Base-by-base conservation (phyloP, 768 basidiomycete genomes). In the Xerocomellus dryophilus region DNA sequence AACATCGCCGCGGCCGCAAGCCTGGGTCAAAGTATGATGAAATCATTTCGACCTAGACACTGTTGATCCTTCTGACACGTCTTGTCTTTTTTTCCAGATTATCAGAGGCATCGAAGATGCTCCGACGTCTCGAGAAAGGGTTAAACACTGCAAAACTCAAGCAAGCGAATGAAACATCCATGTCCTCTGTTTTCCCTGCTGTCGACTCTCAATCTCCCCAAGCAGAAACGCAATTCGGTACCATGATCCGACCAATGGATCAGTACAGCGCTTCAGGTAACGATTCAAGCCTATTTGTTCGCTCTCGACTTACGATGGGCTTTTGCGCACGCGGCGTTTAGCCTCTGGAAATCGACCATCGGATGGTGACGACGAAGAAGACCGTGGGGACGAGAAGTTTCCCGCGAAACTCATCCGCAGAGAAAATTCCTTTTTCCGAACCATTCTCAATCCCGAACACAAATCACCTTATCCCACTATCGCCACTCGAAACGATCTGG, bases 91-190 rank as follows among this genome's bases (percentile, higher is more conserved):
- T 43, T 60, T 44, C 23, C 59, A 92, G 90, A 70, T 75, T 93
- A 40, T 92, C 90, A 35, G 91, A 93, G 67, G 89, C 89, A 43
- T 92, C 91, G 36, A 92, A 92, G 69, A 89, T 91, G 87, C 83
- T 92, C 48, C 83, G 90, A 48, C 83, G 89, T 44, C 77, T 93
- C 40, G 91, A 93, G 74, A 93, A 91, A 67, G 88, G 86, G 50
- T 79, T 90, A 58, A 88, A 84, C 68, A 82, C 74, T 35, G 86
- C 87, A 34, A 90, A 90, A 68, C 77, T 84, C 69, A 90, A 90
- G 71, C 84, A 85, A 18, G 63, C 65, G 4, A 71, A 51, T n/a
- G 68, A 70, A 31, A 62, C 69, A 23, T 61, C 68, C 11, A 60
- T 70, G 56, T 69, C 70, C 39, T 66, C 66, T 31, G 69, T 70